A percentile compares a stretch with the other conserved stretches of the same genome.
Evolutionary conservation across 2,329 filamentous ascomycete genomes (phyloP).

Genomic region (Microascus cirrosus): DNA sequence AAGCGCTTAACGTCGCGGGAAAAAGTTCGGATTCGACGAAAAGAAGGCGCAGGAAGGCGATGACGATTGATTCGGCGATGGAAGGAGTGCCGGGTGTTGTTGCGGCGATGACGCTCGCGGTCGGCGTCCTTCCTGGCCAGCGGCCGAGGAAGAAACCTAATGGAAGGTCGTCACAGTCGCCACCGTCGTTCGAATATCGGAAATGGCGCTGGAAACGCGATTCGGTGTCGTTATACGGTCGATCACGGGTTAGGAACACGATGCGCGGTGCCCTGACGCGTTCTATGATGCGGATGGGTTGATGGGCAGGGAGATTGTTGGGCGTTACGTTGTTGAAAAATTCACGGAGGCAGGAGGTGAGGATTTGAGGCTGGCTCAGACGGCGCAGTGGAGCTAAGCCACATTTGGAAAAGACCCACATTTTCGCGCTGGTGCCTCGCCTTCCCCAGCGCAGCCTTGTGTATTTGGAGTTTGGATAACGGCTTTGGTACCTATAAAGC

Average conservation of each 20-base stretch:
- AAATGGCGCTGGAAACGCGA: conserved; percentile 20
- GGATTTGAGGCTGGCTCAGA: conserved; percentile 7
- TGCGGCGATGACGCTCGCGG: conserved; percentile 27
- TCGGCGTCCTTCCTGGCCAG: conserved; percentile 31
- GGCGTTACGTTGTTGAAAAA: conserved; percentile 9
- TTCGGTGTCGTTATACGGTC: background rate
- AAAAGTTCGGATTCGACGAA: background rate
- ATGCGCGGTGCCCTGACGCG: conserved; percentile 39
- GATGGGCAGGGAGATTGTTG: conserved; percentile 3
- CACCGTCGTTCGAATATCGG: conserved; percentile 25
- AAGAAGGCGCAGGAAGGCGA: background rate
- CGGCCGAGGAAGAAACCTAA: conserved; percentile 34
- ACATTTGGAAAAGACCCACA: background rate
- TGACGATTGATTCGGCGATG: conserved; percentile 15
- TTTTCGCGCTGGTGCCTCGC: background rate
- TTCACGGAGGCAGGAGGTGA: conserved; percentile 8
- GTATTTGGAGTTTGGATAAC: background rate
- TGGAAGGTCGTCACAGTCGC: conserved; percentile 31
- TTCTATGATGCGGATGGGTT: conserved; percentile 31
- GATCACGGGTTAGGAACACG: conserved; percentile 14
- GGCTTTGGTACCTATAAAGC: background rate
- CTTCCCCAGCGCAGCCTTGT: background rate
- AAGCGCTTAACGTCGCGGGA: background rate
- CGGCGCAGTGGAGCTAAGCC: conserved; percentile 1
- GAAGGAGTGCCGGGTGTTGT: conserved; percentile 17